Percentiles rank a stretch among this genome's conserved stretches.
Conservation (phyloP, 345 rosid species). For the Sisymbrium irio region DNA sequence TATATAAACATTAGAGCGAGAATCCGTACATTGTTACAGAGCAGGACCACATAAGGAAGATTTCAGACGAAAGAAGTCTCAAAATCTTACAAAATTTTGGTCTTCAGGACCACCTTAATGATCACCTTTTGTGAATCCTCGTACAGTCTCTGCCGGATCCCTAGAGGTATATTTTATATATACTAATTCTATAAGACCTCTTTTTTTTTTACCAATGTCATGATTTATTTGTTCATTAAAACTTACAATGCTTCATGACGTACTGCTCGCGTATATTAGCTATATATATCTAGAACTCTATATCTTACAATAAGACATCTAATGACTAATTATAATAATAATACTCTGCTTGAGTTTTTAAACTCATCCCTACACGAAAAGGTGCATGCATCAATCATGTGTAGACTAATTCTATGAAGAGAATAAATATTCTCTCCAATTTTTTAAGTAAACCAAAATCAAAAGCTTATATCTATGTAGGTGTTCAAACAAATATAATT, state of each 20-base stretch:
- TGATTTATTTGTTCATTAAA: background rate
- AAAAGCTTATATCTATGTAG: too few species aligned
- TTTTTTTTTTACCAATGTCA: slow-evolving; percentile 17
- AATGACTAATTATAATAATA: background rate
- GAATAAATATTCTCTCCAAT: too few species aligned
- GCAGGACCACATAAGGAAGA: slow-evolving; percentile 29
- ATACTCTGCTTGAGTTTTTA: background rate
- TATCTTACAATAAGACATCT: background rate
- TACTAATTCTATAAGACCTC: background rate
- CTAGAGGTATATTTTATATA: slow-evolving; percentile 24
- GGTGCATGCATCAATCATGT: background rate
- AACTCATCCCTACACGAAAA: background rate
- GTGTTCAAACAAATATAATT: too few species aligned
- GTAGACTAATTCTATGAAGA: too few species aligned
- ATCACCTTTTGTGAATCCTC: slow-evolving; percentile 20
- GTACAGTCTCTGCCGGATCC: slow-evolving; percentile 29
- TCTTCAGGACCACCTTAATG: slow-evolving; percentile 29
- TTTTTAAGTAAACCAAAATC: too few species aligned
- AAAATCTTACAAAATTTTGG: slow-evolving; percentile 17
- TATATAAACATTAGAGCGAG: background rate
- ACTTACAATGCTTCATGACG: slow-evolving; percentile 9
- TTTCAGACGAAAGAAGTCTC: slow-evolving; percentile 10
- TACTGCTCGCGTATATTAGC: background rate
- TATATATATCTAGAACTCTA: background rate
- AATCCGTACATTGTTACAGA: slow-evolving; percentile 28